These are phyloP conservation scores for Nothopassalora personata DNA, from an alignment of 2,329 filamentous ascomycete genomes.

Conservation along the genomic window DNA sequence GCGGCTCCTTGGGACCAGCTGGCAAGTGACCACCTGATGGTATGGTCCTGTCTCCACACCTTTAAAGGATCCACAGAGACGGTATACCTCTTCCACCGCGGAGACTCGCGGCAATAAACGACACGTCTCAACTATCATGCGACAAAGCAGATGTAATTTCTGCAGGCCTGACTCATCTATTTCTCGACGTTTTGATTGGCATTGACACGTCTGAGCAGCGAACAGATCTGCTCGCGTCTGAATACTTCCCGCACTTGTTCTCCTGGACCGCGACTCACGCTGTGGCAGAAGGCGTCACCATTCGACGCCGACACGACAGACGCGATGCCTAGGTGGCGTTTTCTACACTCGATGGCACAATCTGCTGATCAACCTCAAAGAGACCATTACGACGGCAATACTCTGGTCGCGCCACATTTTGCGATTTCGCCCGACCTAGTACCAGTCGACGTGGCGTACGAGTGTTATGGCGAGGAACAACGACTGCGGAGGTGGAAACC, in stretches of 20 bases:
- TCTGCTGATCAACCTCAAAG: background rate
- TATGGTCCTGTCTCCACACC: background rate
- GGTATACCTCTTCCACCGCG: background rate
- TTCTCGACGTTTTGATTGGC: background rate
- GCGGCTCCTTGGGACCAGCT: background rate
- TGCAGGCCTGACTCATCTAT: background rate
- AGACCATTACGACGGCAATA: slow-evolving; percentile 10
- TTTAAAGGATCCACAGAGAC: background rate
- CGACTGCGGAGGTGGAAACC: background rate
- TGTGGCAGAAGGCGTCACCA: background rate
- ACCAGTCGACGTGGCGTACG: background rate
- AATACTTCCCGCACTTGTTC: background rate
- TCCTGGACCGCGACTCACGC: background rate
- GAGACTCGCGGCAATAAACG: background rate
- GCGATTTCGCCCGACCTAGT: slow-evolving; percentile 4
- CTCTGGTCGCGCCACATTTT: slow-evolving; percentile 9
- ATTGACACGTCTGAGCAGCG: background rate
- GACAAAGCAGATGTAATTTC: background rate
- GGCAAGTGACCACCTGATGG: background rate
- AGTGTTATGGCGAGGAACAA: background rate
- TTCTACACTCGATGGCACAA: background rate
- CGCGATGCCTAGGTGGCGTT: background rate
- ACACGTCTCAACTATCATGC: background rate
- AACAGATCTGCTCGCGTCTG: background rate
- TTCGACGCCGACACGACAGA: background rate